Evolutionary conservation across 306 rosid genomes (phyloP), one percentile per base, ranked within the genome.

Genomic region (Nissolia schottii): DNA sequence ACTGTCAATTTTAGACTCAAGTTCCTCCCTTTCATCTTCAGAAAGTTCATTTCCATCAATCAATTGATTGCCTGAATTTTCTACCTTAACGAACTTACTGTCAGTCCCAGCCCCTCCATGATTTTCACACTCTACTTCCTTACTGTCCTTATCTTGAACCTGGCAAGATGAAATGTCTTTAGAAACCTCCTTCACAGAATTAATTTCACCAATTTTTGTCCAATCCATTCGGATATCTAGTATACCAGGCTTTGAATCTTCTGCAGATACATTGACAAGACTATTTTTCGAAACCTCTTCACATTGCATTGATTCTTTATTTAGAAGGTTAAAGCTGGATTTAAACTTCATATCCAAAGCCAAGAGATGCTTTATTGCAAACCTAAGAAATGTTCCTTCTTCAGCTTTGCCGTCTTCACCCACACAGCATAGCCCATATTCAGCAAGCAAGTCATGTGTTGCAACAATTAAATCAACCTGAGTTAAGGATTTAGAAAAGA

Each of bases 401-500:
- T 87, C 97, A 41, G 89, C 90, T 73, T 87, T 86, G 24, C 87
- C 92, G 50, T 90, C 91, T 74, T 85, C 87, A 59, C 96, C 90
- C 34, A 79, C 87, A 78, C 98, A 94, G 82, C 98, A 94, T 78
- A 94, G 91, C 72, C 97, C 98, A 70, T 89, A 85, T 80, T 91
- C 98, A 31, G 96, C 97, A 59, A 94, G 97, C 77, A 89, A 81
- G 82, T 91, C 96, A 82, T 94, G 98, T n/a, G 62, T 89, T 67
- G 96, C 90, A 77, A 87, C 97, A 86, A 94, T 87, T 77, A 91
- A 85, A 76, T 94, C 98, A 73, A 91, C 97, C 98, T 94, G 85
- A 53, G 73, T 84, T 28, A 63, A 50, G 50, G 64, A 75, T 45
- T 59, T 61, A 57, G 55, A 37, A 74, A 80, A 63, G 43, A 67